Percentiles rank a stretch among this genome's conserved stretches.
Evolutionary conservation across 1,284 basidiomycete genomes (phyloP).

Genomic region (Ustilago hordei): DNA sequence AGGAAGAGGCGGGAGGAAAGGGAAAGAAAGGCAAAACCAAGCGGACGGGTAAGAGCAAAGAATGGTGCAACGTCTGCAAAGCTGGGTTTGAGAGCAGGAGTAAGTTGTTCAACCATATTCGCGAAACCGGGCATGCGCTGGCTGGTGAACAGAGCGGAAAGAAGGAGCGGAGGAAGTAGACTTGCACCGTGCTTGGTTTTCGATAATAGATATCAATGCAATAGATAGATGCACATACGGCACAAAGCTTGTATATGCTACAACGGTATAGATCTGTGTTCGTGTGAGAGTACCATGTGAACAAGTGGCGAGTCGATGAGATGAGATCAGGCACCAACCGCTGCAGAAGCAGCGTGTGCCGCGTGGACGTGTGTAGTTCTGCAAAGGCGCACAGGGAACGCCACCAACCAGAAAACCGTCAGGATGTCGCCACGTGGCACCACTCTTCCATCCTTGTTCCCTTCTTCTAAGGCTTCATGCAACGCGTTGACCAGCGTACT

Average conservation of each 20-base stretch:
- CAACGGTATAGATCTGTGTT: neutral
- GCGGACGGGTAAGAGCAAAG: constrained; percentile 37
- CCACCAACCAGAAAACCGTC: constrained; percentile 20
- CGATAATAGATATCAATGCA: neutral
- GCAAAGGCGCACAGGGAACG: neutral
- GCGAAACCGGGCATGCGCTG: constrained; percentile 79
- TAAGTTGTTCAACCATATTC: constrained; percentile 83
- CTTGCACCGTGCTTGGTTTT: neutral
- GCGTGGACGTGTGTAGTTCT: constrained; percentile 14
- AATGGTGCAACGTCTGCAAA: constrained; percentile 81
- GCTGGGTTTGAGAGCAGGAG: constrained; percentile 79
- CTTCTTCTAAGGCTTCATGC: neutral
- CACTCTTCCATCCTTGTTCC: neutral
- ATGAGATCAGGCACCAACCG: constrained; percentile 5
- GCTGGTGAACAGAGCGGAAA: constrained; percentile 68
- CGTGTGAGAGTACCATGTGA: neutral
- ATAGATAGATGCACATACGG: constrained; percentile 7
- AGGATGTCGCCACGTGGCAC: constrained; percentile 21
- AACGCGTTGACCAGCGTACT: neutral
- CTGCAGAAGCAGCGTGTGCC: constrained; percentile 1
- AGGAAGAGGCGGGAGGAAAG: constrained; percentile 11
- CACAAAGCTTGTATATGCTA: neutral
- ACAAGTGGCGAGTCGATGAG: neutral
- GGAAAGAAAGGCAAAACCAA: constrained; percentile 37
- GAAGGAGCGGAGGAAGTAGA: constrained; percentile 26